Conservation (phyloP, 257 asterid genomes). For the Verbena officinalis region DNA sequence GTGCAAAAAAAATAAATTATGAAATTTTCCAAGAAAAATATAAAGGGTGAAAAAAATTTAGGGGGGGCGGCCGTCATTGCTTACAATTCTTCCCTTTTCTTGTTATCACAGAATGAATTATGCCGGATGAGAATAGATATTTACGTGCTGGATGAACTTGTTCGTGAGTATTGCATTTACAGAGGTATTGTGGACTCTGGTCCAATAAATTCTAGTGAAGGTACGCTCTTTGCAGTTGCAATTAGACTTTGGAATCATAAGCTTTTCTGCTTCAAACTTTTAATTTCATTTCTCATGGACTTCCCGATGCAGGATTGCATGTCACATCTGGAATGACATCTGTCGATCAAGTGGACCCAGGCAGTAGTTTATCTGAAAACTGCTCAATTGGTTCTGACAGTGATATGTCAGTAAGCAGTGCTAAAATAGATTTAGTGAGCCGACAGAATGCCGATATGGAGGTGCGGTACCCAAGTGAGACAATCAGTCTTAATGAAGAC, state of each 20-base stretch:
- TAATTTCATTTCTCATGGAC: conserved; percentile 8
- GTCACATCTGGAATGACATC: conserved; percentile 36
- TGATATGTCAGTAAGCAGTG: conserved; percentile 51
- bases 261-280: conserved; percentile 15
- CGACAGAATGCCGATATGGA: conserved; percentile 52
- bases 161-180: conserved; percentile 88
- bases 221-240: conserved; percentile 9
- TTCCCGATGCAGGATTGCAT: conserved; percentile 42
- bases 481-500: conserved; percentile 52
- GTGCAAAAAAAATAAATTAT: too few relatives aligned
- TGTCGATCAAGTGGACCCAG: conserved; percentile 47
- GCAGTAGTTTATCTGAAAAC: conserved; percentile 51
- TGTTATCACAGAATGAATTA: conserved; percentile 80
- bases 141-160: conserved; percentile 84
- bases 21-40: too few relatives aligned
- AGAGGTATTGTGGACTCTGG: conserved; percentile 80
- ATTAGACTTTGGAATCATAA: background rate
- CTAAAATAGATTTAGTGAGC: conserved; percentile 42
- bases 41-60: too few relatives aligned
- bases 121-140: conserved; percentile 82
- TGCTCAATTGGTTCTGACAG: conserved; percentile 55
- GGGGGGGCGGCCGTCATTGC: too few relatives aligned
- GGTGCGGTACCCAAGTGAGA: conserved; percentile 66
- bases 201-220: conserved; percentile 47
- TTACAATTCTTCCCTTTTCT: conserved; percentile 24